Base-by-base conservation (phyloP, 2,329 filamentous ascomycete species). In the Aspergillus carbonarius region DNA sequence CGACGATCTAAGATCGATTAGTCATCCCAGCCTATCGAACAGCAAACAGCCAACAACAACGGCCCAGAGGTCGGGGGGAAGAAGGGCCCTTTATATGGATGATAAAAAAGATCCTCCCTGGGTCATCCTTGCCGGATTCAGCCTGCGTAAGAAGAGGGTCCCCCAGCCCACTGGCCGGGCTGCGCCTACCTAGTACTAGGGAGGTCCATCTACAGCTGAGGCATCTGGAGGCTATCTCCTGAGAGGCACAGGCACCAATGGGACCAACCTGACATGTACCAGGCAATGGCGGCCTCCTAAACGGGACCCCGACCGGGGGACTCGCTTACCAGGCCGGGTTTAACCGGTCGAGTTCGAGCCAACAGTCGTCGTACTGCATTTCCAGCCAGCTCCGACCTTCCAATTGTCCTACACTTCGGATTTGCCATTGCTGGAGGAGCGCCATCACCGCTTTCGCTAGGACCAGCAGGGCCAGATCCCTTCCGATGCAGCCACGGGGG, bases 351-450 rank as follows among this genome's bases (percentile, higher is more conserved):
- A 40, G 23, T 15, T 39, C 20, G 17, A 66, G 47, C 58, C 55
- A 61, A 27, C 63, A 64, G 4, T 56, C 42, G 7, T 66, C 62
- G 47, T 66, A 66, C 52, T 63, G 59, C 63, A 64, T 66, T 54
- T 64, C 62, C 47, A 66, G 42, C 30, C 56, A 64, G 35, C 57
- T 63, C 40, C 51, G 56, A 4, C 63, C 62, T 8, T 40, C 17
- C 27, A 64, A 46, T 18, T 53, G 37, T n/a, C 60, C 63, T 8
- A 57, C 27, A 37, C 60, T 60, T 15, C 27, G 46, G 34, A 64
- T 37, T 18, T 50, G 58, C 62, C 62, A 63, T 20, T 35, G 51
- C 25, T 48, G 48, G 20, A 63, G 10, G n/a, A 63, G 44, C 18
- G 40, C 55, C 40, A 57, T 54, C 27, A 55, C 54, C 3, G 61